Evolutionary conservation across 2,329 filamentous ascomycete genomes (phyloP).

Genomic region (Microcera coccophila): DNA sequence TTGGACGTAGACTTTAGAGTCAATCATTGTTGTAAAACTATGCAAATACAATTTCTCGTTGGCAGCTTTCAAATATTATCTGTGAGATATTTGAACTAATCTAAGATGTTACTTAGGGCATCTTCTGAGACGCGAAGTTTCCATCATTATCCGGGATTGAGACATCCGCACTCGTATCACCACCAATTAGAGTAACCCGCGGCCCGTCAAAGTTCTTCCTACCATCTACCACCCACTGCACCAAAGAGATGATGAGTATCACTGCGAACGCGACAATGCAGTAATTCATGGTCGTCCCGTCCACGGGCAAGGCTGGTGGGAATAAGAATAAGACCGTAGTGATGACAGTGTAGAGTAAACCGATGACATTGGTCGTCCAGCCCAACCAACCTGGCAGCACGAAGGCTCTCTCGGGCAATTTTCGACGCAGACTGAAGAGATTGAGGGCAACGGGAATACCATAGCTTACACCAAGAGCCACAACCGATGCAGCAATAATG

Average conservation of each 20-base stretch:
- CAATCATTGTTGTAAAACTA: no score
- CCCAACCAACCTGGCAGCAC: slow-evolving; percentile 33
- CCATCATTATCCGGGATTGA: no score
- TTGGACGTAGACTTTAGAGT: no score
- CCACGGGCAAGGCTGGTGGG: slow-evolving; percentile 61
- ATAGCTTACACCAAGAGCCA: slow-evolving; percentile 68
- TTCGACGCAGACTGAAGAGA: slow-evolving; percentile 58
- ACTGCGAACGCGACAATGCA: slow-evolving; percentile 45
- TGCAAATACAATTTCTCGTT: no score
- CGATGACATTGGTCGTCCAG: slow-evolving; percentile 37
- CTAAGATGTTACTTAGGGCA: no score
- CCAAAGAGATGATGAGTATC: slow-evolving; percentile 39
- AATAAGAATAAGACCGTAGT: slow-evolving; percentile 71
- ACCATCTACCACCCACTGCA: slow-evolving; percentile 45
- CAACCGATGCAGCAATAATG: slow-evolving; percentile 66
- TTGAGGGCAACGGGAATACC: slow-evolving; percentile 71
- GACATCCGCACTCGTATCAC: no score
- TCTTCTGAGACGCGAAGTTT: no score
- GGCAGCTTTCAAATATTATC: no score
- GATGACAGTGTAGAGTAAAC: slow-evolving; percentile 60
- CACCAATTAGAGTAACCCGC: no score
- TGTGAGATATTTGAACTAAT: no score
- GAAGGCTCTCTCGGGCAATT: slow-evolving; percentile 52
- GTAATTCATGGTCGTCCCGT: slow-evolving; percentile 64
- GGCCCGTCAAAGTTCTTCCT: slow-evolving; percentile 37